These are phyloP conservation scores for Metschnikowia reukaufii DNA, from an alignment of 805 yeast genomes.

Conservation along the genomic window DNA sequence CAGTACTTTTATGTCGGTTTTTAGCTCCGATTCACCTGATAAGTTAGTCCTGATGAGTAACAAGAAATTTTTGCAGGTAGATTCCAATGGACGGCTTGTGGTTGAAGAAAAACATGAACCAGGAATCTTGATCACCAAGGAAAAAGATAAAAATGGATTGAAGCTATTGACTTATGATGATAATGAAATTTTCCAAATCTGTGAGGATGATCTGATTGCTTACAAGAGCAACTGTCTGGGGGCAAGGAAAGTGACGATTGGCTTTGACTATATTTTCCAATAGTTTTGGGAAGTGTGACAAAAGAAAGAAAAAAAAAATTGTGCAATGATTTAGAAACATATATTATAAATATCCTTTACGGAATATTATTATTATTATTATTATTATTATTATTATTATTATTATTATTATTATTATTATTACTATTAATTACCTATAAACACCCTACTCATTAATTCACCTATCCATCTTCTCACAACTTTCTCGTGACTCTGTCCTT, in stretches of 20 bases:
- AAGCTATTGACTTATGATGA: not conserved
- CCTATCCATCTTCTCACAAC: no score
- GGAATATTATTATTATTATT: no score
- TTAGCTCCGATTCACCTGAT: not conserved
- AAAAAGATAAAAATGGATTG: not conserved
- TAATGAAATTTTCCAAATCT: not conserved
- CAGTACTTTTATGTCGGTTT: not conserved
- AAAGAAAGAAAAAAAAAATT: no score
- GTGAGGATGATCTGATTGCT: not conserved
- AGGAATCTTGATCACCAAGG: not conserved
- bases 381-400: no score
- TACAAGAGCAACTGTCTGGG: constrained; percentile 1
- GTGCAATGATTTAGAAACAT: no score
- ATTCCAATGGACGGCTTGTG: not conserved
- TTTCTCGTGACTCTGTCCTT: constrained; percentile 28
- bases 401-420: no score
- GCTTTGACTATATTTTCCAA: not conserved
- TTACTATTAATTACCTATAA: not conserved
- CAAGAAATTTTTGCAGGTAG: not conserved
- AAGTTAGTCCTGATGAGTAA: not conserved
- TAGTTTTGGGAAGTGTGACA: no score
- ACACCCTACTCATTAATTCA: not conserved
- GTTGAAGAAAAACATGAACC: not conserved
- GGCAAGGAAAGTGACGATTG: not conserved
- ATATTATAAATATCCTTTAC: no score